Percentiles rank a stretch among this genome's conserved stretches.
Evolutionary conservation across 2,329 filamentous ascomycete species (phyloP).

Genomic region (Pseudogymnoascus sp.): DNA sequence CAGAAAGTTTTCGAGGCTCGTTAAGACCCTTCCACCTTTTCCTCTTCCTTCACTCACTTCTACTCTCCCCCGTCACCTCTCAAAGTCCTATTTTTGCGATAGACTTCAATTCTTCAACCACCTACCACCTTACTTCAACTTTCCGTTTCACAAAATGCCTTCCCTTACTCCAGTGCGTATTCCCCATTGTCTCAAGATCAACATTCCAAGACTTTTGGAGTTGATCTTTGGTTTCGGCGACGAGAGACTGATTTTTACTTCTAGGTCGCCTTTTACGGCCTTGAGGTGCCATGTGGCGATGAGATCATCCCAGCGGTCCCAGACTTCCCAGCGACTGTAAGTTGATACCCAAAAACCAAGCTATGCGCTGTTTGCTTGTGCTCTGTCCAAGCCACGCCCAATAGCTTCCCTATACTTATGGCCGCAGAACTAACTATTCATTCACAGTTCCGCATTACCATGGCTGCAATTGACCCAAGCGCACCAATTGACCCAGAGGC

Average conservation of each 20-base stretch:
- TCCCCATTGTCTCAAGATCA: background rate
- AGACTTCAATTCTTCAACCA: constrained; percentile 7
- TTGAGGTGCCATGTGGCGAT: constrained; percentile 82
- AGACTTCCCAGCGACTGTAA: constrained; percentile 78
- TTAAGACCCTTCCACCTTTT: constrained; percentile 8
- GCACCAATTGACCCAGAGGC: constrained; percentile 63
- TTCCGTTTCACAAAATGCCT: background rate
- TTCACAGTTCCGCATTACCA: constrained; percentile 85
- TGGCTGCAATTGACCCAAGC: constrained; percentile 94
- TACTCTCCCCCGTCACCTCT: constrained; percentile 1
- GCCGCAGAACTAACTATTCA: constrained; percentile 13
- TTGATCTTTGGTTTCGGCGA: background rate
- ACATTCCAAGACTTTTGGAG: background rate
- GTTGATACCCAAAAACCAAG: constrained; percentile 32
- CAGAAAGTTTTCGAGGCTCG: constrained; percentile 11
- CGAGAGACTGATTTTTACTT: constrained; percentile 5
- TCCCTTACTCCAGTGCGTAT: constrained; percentile 9
- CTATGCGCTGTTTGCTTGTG: background rate
- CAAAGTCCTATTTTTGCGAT: constrained; percentile 3
- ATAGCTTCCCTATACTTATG: background rate
- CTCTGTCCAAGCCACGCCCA: background rate
- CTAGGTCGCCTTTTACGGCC: constrained; percentile 77
- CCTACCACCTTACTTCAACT: background rate
- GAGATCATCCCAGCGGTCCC: constrained; percentile 72
- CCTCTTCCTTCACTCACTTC: constrained; percentile 2